Evolutionary conservation across 331 rosid species (phyloP).

Genomic region (Quercus phellos): DNA sequence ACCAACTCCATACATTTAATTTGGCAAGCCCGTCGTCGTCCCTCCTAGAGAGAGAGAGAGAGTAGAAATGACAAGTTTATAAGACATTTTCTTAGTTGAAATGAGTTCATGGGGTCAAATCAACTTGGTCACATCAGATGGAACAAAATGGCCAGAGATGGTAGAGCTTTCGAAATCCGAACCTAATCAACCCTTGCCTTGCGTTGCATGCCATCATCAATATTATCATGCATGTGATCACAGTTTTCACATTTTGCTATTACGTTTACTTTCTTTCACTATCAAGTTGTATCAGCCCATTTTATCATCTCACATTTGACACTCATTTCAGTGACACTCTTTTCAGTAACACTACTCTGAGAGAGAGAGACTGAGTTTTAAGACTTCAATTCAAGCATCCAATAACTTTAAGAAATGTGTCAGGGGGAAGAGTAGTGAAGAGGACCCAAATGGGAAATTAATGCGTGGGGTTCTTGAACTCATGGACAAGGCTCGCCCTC

Average conservation of each 20-base stretch:
- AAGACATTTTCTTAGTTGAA: conserved; percentile 17
- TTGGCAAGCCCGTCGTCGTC: not conserved
- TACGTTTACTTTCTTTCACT: conserved; percentile 10
- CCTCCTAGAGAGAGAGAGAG: not conserved
- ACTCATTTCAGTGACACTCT: not conserved
- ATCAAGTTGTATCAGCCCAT: not conserved
- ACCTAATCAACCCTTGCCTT: not conserved
- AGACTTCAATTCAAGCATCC: not conserved
- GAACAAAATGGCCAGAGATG: conserved; percentile 4
- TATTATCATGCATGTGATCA: conserved; percentile 11
- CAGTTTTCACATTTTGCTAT: conserved; percentile 8
- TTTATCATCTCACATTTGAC: not conserved
- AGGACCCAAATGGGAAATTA: not conserved
- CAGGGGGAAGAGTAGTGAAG: not conserved
- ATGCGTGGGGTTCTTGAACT: not conserved
- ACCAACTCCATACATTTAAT: too few relatives aligned
- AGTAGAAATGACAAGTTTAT: conserved; percentile 7
- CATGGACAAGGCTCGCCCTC: conserved; percentile 12
- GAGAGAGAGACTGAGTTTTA: not conserved
- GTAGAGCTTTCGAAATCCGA: not conserved
- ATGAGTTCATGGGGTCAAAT: conserved; percentile 17
- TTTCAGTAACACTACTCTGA: not conserved
- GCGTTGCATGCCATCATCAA: conserved; percentile 14
- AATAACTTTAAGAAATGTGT: not conserved
- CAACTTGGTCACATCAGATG: conserved; percentile 5